Evolutionary conservation across 768 basidiomycete genomes (phyloP).

Genomic region (Obba rivulosa): DNA sequence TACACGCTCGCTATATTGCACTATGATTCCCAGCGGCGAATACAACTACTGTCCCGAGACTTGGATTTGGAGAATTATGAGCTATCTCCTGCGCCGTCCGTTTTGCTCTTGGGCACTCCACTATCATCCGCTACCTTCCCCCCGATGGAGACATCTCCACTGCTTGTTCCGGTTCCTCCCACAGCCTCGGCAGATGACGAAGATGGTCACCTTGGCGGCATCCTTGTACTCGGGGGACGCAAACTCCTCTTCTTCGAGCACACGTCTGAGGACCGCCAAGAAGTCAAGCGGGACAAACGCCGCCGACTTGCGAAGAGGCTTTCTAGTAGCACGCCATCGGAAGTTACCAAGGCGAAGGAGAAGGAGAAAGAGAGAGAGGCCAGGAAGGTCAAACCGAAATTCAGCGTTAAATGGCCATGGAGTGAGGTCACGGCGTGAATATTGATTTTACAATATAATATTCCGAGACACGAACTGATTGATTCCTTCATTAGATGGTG

Average conservation of each 20-base stretch:
- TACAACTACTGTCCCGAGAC: constrained; percentile 62
- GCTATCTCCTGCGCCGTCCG: constrained; percentile 34
- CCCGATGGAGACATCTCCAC: constrained; percentile 19
- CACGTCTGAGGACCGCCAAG: constrained; percentile 39
- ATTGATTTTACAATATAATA: constrained; percentile 1
- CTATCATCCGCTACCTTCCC: constrained; percentile 45
- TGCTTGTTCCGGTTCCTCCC: constrained; percentile 27
- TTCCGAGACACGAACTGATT: too few relatives aligned
- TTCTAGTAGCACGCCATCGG: constrained; percentile 36
- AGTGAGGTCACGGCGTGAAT: constrained; percentile 63
- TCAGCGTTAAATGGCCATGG: constrained; percentile 71
- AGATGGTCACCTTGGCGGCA: constrained; percentile 48
- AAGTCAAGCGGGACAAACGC: constrained; percentile 51
- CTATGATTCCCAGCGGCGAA: constrained; percentile 52
- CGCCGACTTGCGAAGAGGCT: constrained; percentile 48
- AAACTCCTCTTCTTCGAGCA: constrained; percentile 61
- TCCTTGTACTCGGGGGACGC: constrained; percentile 65
- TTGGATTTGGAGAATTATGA: constrained; percentile 45
- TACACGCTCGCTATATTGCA: constrained; percentile 63
- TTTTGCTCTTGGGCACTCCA: constrained; percentile 40
- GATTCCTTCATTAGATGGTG: constrained; percentile 40
- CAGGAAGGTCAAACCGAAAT: constrained; percentile 49
- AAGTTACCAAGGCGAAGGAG: constrained; percentile 40
- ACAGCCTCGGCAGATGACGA: constrained; percentile 31
- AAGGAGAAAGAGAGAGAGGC: constrained; percentile 55